Conservation (phyloP, 768 basidiomycete species). For the Pleurotus ostreatus region DNA sequence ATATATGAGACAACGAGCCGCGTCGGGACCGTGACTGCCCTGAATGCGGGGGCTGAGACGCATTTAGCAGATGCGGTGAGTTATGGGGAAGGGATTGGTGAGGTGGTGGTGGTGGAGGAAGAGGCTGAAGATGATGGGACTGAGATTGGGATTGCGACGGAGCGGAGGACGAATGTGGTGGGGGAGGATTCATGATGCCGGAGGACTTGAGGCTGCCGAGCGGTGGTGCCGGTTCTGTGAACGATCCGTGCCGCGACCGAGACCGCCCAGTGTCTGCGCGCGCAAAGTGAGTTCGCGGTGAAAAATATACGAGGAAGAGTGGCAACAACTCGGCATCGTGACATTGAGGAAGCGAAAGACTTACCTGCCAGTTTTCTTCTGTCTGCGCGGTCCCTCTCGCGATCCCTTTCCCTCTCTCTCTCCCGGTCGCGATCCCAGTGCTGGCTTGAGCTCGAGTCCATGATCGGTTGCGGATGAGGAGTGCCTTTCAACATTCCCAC, state of each 20-base stretch:
- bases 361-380: neutral
- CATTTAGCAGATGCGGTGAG: neutral
- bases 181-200: constrained; percentile 4
- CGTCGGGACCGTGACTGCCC: constrained; percentile 3
- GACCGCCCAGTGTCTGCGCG: constrained; percentile 16
- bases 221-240: constrained; percentile 4
- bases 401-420: neutral
- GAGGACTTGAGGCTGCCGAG: constrained; percentile 5
- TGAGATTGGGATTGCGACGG: neutral
- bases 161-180: constrained; percentile 4
- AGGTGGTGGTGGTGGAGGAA: neutral
- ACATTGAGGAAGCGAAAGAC: neutral
- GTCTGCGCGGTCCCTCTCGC: neutral
- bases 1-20: constrained; percentile 2
- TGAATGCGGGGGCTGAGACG: neutral
- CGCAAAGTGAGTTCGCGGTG: neutral
- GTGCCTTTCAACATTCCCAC: constrained; percentile 17
- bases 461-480: constrained; percentile 17
- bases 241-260: constrained; percentile 7
- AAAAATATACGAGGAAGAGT: neutral
- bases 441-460: constrained; percentile 19
- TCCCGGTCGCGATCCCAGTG: constrained; percentile 17
- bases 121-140: neutral
- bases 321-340: neutral
- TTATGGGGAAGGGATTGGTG: neutral